Base-by-base conservation (phyloP, 441 rosid genomes). In the Biscutella auriculata region DNA sequence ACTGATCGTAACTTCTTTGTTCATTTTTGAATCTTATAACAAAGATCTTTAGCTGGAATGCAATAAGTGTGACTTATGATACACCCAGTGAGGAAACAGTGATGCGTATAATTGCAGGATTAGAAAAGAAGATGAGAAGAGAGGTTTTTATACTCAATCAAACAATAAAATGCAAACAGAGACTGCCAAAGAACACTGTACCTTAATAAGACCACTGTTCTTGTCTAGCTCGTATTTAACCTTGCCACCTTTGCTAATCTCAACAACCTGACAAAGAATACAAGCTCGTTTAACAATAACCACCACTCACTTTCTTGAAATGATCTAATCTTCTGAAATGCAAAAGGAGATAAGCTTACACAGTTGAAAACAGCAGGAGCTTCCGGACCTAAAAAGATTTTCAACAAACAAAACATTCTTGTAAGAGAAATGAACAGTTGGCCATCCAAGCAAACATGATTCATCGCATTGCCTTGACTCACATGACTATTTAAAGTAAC, bases 181-280 rank as follows among this genome's bases (percentile, higher is more conserved):
- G 44, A 13, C 30, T 11, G 13, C 13, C 1, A 35, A 23, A 53
- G 13, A 53, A 23, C 14, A 19, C n/a, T 15, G 12, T 72, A 93
- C 96, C 75, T 87, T 89, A 30, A 93, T 93, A 60, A 93, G 95
- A 50, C 97, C 97, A 53, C 68, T 82, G 30, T 19, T 53, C 75
- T 93, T 93, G 90, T 93, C 96, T 6, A 93, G 88, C 75, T 93
- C 96, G 21, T 93, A 93, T 75, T 93, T 89, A 13, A 93, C 99
- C 78, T 89, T 89, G 76, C 97, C 76, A 9, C 99, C 97, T 68
- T 89, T 89, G 64, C 96, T 60, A 55, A 93, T 93, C 69, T 93
- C 97, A 58, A 89, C 77, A 44, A 93, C 97, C 97, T 93, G 76
- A 48, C 46, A 48, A 45, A 46, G 15, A 53, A 45, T 6, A 14